Base-by-base conservation (phyloP, 257 asterid species). In the Petrea volubilis region DNA sequence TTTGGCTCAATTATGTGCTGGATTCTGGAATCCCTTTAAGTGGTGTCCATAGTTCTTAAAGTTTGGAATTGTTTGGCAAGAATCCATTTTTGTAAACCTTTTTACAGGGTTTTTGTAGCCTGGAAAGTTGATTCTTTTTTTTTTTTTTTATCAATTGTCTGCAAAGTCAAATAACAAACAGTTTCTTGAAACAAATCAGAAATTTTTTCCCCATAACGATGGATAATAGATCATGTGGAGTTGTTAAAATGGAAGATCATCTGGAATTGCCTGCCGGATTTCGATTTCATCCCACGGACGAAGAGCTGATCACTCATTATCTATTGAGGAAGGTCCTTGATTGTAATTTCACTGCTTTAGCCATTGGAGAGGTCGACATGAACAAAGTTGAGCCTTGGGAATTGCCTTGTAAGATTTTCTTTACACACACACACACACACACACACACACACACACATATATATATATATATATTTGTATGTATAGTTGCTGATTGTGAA, bases 321-420 rank as follows among this genome's bases (percentile, higher is more conserved):
- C 71, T 91, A 11, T 79, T 81, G 6, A 78, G 82, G 53, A 91
- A 91, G 63, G 86, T 63, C 56, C 61, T 74, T n/a, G 89, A 91
- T 51, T 41, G 25, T 44, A 60, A 34, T 27, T 91, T 91, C 79
- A 60, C 78, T 29, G 82, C 92, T 43, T 43, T 60, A 41, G 89
- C 96, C 25, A 85, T 91, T 69, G 90, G 90, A 29, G 96, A 91
- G 38, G 97, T 83, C 20, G 96, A 91, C 71, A 85, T 91, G 89
- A 91, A 91, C 87, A 85, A 78, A 66, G 58, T 88, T 69, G 97
- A 90, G 67, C 97, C 97, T 0, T 88, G 97, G 96, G 90, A 90
- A 1, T 79, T 91, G 73, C 94, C 97, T 29, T 73, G 97, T 91
- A 78, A 86, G 84, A 62, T 56, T 18, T 27, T 36, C 2, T 3